phyloP scores from a whole-genome alignment of 371 early-diverging fungal genomes.

The Mycotypha africana region DNA sequence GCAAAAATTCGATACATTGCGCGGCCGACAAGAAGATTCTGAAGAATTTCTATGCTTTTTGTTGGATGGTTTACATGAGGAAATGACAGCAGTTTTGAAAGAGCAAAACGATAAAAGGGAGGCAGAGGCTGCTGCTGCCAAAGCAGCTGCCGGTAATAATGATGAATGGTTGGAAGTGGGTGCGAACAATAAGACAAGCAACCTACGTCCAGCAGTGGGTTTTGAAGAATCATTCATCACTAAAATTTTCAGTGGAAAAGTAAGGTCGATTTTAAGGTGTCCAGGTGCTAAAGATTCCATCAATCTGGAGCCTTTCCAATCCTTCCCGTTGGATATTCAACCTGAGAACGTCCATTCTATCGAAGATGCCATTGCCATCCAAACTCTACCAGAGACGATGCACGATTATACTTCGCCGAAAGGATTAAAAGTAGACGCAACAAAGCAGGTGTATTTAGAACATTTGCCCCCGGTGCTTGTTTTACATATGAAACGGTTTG shows the following conservation, averaged over 20 bases:
- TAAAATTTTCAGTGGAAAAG: constrained; percentile 80
- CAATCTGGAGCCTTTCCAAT: constrained; percentile 84
- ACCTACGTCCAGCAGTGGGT: constrained; percentile 42
- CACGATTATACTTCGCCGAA: constrained; percentile 51
- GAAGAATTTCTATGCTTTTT: constrained; percentile 93
- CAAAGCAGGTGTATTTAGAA: constrained; percentile 83
- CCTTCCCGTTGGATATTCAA: constrained; percentile 86
- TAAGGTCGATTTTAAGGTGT: constrained; percentile 73
- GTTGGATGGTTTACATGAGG: constrained; percentile 92
- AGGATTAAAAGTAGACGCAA: constrained; percentile 62
- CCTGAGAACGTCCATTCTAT: constrained; percentile 72
- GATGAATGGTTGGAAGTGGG: constrained; percentile 91
- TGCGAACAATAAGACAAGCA: constrained; percentile 67
- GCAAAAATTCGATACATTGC: constrained; percentile 76
- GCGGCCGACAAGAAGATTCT: constrained; percentile 96
- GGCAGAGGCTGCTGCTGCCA: constrained; percentile 19
- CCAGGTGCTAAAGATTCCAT: constrained; percentile 78
- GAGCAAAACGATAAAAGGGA: constrained; percentile 18
- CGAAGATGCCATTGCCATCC: constrained; percentile 79
- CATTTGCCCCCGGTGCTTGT: constrained; percentile 87
- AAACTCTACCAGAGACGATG: constrained; percentile 73
- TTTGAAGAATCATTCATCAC: constrained; percentile 76
- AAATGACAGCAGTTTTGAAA: constrained; percentile 57
- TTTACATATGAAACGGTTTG: constrained; percentile 93
- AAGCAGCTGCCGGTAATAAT: constrained; percentile 25